Percentiles rank a stretch among this genome's conserved stretches.
These are phyloP conservation scores for Tuctoria greenei DNA, from an alignment of 176 grass and related monocot genomes.

Conservation along the genomic window DNA sequence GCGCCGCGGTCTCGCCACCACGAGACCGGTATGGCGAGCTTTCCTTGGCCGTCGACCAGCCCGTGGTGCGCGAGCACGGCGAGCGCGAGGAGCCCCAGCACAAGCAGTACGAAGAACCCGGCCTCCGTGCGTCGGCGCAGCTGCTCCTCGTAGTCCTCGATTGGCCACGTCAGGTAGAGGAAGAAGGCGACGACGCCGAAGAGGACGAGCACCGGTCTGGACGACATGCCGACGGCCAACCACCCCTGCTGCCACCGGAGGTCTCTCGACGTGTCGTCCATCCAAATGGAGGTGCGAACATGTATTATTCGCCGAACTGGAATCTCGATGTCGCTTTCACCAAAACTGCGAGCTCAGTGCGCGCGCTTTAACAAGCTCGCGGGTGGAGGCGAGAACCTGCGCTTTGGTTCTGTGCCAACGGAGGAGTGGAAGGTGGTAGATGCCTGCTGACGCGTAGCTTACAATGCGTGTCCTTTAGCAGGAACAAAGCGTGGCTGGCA, in stretches of 20 bases:
- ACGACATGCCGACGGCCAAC: background rate
- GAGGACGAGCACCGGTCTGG: conserved; percentile 15
- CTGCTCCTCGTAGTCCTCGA: conserved; percentile 36
- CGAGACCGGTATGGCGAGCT: conserved; percentile 14
- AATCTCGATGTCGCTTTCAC: background rate
- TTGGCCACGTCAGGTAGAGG: conserved; percentile 34
- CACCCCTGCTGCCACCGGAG: background rate
- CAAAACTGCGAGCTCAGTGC: background rate
- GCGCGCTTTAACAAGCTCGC: background rate
- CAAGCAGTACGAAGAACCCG: conserved; percentile 4
- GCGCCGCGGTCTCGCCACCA: background rate
- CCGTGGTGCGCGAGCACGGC: conserved; percentile 23
- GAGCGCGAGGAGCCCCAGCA: conserved; percentile 21
- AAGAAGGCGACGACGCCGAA: conserved; percentile 18
- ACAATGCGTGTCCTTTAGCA: too few species aligned
- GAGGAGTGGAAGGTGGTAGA: background rate
- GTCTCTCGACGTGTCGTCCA: background rate
- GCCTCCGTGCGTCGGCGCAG: conserved; percentile 23
- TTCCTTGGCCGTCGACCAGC: background rate
- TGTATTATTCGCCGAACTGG: background rate
- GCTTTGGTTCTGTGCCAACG: background rate
- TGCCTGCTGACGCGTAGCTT: background rate
- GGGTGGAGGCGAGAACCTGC: background rate
- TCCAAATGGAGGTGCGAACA: background rate
- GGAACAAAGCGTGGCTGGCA: too few species aligned